Evolutionary conservation across 352 stramenopile species (phyloP).

Genomic region (Pythium dissotocum): DNA sequence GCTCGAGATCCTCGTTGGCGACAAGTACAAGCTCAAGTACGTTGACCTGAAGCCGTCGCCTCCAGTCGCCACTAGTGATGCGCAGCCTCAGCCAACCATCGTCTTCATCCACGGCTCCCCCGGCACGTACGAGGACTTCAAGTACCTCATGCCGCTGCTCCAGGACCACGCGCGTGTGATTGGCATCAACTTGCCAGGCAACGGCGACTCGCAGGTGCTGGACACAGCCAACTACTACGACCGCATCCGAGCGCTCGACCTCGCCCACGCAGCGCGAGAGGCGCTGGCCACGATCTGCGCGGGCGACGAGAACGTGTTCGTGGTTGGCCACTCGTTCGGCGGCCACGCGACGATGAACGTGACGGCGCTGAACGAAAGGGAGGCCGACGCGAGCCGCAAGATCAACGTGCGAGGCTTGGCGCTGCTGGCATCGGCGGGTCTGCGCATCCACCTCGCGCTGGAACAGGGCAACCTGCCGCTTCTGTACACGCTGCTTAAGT

Average conservation of each 20-base stretch:
- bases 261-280: slow-evolving; percentile 18
- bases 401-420: slow-evolving; percentile 16
- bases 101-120: slow-evolving; percentile 53
- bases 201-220: slow-evolving; percentile 14
- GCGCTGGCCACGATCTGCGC: slow-evolving; percentile 22
- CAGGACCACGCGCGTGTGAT: slow-evolving; percentile 22
- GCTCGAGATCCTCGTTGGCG: neutral
- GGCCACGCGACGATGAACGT: slow-evolving; percentile 29
- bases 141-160: slow-evolving; percentile 43
- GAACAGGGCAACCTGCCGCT: slow-evolving; percentile 12
- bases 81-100: slow-evolving; percentile 19
- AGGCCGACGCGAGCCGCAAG: neutral
- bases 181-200: slow-evolving; percentile 30
- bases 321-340: slow-evolving; percentile 35
- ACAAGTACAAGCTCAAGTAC: slow-evolving; percentile 21
- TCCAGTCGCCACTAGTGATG: neutral
- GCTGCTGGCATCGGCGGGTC: slow-evolving; percentile 31
- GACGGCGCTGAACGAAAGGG: slow-evolving; percentile 13
- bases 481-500: slow-evolving; percentile 15
- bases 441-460: slow-evolving; percentile 38
- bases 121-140: slow-evolving; percentile 49
- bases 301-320: slow-evolving; percentile 17
- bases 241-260: slow-evolving; percentile 15
- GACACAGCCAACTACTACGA: slow-evolving; percentile 22
- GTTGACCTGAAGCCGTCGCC: slow-evolving; percentile 13